Evolutionary conservation across 83 land plant genomes (phyloP).

Genomic region (Larix sibirica): DNA sequence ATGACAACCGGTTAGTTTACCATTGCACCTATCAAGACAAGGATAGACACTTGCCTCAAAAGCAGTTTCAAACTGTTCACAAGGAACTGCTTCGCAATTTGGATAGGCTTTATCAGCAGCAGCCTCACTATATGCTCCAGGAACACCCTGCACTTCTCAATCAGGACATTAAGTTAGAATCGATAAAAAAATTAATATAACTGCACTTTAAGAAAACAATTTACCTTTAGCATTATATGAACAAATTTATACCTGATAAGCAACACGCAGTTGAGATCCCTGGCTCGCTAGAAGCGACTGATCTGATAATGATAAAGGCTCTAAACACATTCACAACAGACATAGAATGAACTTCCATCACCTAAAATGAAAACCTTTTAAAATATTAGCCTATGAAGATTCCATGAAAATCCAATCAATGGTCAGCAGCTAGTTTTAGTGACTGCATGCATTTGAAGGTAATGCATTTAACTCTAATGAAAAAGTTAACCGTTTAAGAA

Average conservation of each 20-base stretch:
- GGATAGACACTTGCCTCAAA: slow-evolving; percentile 39
- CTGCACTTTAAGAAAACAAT: slow-evolving; percentile 1
- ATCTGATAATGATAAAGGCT: slow-evolving; percentile 45
- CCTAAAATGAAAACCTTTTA: not conserved
- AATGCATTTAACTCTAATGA: too few species aligned
- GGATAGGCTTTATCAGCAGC: slow-evolving; percentile 72
- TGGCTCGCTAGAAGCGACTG: slow-evolving; percentile 26
- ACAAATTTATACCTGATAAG: slow-evolving; percentile 43
- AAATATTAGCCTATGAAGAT: not conserved
- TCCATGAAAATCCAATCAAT: too few species aligned
- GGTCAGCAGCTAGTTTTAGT: too few species aligned
- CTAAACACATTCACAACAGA: slow-evolving; percentile 20
- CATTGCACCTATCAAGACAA: not conserved
- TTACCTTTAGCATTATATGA: not conserved
- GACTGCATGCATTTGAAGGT: too few species aligned
- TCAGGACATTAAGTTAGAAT: not conserved
- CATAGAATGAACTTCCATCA: not conserved
- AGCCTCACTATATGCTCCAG: slow-evolving; percentile 69
- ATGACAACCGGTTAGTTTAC: too few species aligned
- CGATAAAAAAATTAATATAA: not conserved
- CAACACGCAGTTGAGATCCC: slow-evolving; percentile 42
- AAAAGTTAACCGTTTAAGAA: too few species aligned
- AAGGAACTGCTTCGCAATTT: slow-evolving; percentile 66
- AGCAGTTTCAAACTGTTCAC: slow-evolving; percentile 63
- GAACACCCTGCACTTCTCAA: slow-evolving; percentile 47